These are phyloP conservation scores for Cyberlindnera galapagoensis DNA, from an alignment of 805 yeast species.

Conservation along the genomic window DNA sequence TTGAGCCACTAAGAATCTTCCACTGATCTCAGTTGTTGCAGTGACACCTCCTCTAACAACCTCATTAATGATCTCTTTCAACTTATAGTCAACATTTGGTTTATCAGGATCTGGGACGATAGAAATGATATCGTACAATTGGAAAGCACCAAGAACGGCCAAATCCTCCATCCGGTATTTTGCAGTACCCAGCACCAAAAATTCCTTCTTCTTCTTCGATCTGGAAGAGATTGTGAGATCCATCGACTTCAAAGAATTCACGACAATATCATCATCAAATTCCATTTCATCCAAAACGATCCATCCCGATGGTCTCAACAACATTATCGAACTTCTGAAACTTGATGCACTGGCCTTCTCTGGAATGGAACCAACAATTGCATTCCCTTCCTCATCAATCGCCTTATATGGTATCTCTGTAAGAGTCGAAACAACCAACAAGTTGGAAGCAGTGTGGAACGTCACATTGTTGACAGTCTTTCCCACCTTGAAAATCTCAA, in stretches of 20 bases:
- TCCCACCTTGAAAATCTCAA: constrained; percentile 44
- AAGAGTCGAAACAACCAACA: constrained; percentile 57
- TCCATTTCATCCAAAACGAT: constrained; percentile 63
- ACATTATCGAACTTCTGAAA: constrained; percentile 52
- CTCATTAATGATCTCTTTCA: constrained; percentile 68
- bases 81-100: constrained; percentile 76
- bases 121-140: constrained; percentile 66
- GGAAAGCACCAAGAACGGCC: constrained; percentile 71
- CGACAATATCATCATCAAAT: constrained; percentile 59
- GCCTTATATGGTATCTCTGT: constrained; percentile 55
- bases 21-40: constrained; percentile 70
- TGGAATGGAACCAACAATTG: constrained; percentile 52
- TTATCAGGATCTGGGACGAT: constrained; percentile 85
- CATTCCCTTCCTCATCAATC: constrained; percentile 67
- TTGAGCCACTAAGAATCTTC: constrained; percentile 76
- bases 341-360: constrained; percentile 47
- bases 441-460: constrained; percentile 60
- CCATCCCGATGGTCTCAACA: constrained; percentile 71
- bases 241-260: constrained; percentile 30
- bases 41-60: constrained; percentile 80
- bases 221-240: constrained; percentile 31
- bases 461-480: constrained; percentile 60
- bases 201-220: constrained; percentile 47
- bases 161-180: constrained; percentile 72
- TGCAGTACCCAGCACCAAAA: constrained; percentile 75